Evolutionary conservation across 352 stramenopile species (phyloP), one percentile per base, ranked within the genome.

Genomic region (Phytopythium oedochilum): DNA sequence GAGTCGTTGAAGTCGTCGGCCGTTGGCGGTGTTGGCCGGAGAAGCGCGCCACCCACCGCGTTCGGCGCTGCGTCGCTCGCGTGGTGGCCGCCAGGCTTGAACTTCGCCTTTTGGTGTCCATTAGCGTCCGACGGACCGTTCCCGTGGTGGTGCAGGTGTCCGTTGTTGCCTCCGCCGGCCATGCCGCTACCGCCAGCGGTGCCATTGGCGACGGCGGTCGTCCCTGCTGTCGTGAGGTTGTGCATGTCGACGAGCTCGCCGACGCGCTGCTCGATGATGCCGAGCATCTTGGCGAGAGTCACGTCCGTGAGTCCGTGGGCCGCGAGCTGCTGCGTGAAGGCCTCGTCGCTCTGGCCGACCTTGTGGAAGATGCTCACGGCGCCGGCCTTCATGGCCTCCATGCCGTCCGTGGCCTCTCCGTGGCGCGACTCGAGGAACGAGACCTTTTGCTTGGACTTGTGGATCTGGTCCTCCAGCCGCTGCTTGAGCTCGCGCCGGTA

Each of bases 161-260:
- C 39, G 39, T 45, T 59, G 23, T 59, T 44, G 6, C 25, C 15
- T 5, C 23, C 23, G 0, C 39, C 59, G 47, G 70, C 64, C 0
- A 57, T 42, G 20, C 26, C 5, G 26, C 18, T 36, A 18, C 3
- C 28, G 12, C 25, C 28, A 2, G 31, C 18, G 5, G 45, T 18
- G 28, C 26, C 45, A 18, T 39, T 52, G 28, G 26, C 28, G 15
- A 54, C 47, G 46, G 39, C 55, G 45, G 59, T 63, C 22, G 79
- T 63, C 2, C 71, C 65, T 49, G 84, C 83, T 1, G 80, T 90
- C 6, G 75, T 75, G 57, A 92, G 88, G 57, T 95, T 91, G 68
- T 92, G 81, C 50, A 95, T 89, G 51, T 96, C 80, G 28, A 96
- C 83, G 18, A 94, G 60, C 62, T 96, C 84, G 3, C 81, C 78